Evolutionary conservation across 495 filamentous ascomycete species (phyloP).

Genomic region (Penicillium dipodomyicola): DNA sequence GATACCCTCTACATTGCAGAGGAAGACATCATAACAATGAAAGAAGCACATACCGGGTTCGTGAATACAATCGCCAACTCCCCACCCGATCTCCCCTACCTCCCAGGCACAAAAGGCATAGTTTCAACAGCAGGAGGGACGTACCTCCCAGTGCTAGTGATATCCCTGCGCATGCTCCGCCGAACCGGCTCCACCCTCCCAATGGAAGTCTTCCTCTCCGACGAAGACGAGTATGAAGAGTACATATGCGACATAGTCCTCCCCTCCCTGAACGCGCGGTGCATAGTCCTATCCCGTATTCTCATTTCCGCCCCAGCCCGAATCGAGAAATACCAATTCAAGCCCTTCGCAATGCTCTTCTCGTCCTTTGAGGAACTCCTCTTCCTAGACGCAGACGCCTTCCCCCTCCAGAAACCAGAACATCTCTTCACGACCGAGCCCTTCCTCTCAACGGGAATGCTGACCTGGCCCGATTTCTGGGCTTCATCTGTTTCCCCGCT

Average conservation of each 20-base stretch:
- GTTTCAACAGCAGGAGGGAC: slow-evolving; percentile 39
- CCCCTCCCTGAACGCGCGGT: slow-evolving; percentile 43
- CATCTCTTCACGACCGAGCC: slow-evolving; percentile 40
- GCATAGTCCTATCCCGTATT: slow-evolving; percentile 39
- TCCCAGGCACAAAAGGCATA: slow-evolving; percentile 39
- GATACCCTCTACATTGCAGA: slow-evolving; percentile 13
- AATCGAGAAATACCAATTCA: slow-evolving; percentile 47
- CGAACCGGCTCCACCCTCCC: slow-evolving; percentile 49
- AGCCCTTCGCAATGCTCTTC: slow-evolving; percentile 50
- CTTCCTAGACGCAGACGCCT: slow-evolving; percentile 50
- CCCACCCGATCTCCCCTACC: slow-evolving; percentile 33
- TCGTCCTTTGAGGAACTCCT: slow-evolving; percentile 51
- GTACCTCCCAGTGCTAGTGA: slow-evolving; percentile 40
- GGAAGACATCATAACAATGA: slow-evolving; percentile 26
- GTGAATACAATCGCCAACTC: slow-evolving; percentile 27
- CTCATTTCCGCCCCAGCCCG: slow-evolving; percentile 19
- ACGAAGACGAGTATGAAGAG: slow-evolving; percentile 40
- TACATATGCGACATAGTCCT: slow-evolving; percentile 48
- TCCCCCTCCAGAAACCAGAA: slow-evolving; percentile 44
- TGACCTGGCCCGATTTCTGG: slow-evolving; percentile 60
- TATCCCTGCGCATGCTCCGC: slow-evolving; percentile 51
- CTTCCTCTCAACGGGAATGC: slow-evolving; percentile 43
- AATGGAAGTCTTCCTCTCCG: slow-evolving; percentile 51
- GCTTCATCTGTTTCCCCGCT: slow-evolving; percentile 40
- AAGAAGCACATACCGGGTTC: slow-evolving; percentile 35